Evolutionary conservation across 495 filamentous ascomycete species (phyloP), one percentile per base, ranked within the genome.

Genomic region (Lepraria neglecta): DNA sequence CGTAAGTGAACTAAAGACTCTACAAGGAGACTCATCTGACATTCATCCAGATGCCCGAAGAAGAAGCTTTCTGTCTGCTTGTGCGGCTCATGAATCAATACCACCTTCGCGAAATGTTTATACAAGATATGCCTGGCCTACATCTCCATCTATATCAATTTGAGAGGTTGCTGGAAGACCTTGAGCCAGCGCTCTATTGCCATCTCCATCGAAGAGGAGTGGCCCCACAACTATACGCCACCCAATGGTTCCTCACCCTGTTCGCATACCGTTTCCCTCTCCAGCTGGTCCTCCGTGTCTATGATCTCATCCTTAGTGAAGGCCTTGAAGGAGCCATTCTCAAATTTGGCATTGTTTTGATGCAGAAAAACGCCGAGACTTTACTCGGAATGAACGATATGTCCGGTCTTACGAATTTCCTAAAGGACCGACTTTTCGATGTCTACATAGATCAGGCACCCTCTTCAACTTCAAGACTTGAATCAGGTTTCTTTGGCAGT

Each of bases 221-320:
- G 43, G 86, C 86, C 46, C 90, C 95, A 0, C 87, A 96, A 66
- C 78, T 99, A 10, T 99, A 99, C 70, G 94, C 94, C 47, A 97
- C 94, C 0, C 94, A 97, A 71, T 99, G 94, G 94, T 97, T 97
- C 73, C 83, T 99, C 47, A 99, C 94, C 6, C 81, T 99, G n/a
- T 99, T 99, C 69, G 92, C 94, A 17, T 97, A 99, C 73, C 87
- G 95, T 51, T 99, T 99, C 73, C 94, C 94, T 14, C 79, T 99
- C 10, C 94, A 99, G 70, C 82, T 99, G 3, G 94, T 97, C 24
- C 82, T 99, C 56, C 89, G 94, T 55, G 91, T 99, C 38, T 97
- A 97, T 74, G 94, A 99, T 72, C 80, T 99, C 38, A 91, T 99
- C 47, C 82, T 99, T 40, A 92, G 91, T 66, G 94, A 99, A 74